Evolutionary conservation across 805 yeast genomes (phyloP).

Genomic region (Saccharomycopsis oosterbeekiorum): DNA sequence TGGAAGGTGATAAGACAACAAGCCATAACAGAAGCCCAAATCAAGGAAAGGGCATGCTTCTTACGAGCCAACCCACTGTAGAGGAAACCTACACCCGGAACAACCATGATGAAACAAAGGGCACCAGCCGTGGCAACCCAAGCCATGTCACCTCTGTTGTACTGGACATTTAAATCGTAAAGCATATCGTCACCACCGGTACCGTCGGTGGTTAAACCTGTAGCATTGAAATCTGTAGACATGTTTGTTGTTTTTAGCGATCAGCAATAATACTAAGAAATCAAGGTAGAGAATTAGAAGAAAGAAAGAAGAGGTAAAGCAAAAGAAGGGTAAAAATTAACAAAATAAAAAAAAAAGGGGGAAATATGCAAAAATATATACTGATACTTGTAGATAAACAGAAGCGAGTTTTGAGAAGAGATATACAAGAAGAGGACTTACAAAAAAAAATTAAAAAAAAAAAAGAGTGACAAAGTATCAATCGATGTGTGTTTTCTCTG

Average conservation of each 20-base stretch:
- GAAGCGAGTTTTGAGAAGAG: background rate
- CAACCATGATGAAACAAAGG: conserved; percentile 81
- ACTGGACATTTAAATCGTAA: conserved; percentile 61
- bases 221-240: conserved; percentile 25
- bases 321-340: background rate
- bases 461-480: background rate
- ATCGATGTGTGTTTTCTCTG: background rate
- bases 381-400: background rate
- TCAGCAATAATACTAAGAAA: background rate
- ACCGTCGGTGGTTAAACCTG: conserved; percentile 46
- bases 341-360: background rate
- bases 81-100: conserved; percentile 89
- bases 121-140: conserved; percentile 75
- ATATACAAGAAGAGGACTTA: background rate
- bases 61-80: conserved; percentile 92
- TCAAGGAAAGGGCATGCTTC: conserved; percentile 85
- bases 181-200: conserved; percentile 78
- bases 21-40: conserved; percentile 93
- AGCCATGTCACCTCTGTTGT: conserved; percentile 68
- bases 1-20: conserved; percentile 77
- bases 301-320: background rate
- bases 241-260: conserved; percentile 14
- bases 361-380: background rate
- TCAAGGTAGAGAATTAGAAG: too few species aligned
- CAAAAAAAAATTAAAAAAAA: too few species aligned